Conservation (phyloP, 441 rosid genomes). For the Viola pubescens region DNA sequence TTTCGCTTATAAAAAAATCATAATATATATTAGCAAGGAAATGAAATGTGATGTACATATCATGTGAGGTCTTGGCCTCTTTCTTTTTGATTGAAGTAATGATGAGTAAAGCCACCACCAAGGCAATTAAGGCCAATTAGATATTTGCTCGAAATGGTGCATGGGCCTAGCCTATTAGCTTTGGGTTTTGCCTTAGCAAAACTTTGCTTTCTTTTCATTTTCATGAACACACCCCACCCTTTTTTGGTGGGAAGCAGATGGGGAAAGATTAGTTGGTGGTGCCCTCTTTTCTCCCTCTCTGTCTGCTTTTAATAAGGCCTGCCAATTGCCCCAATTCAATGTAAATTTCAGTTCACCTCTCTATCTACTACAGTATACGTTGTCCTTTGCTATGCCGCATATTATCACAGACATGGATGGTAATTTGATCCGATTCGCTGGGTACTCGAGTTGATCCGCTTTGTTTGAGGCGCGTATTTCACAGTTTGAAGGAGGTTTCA, state of each 20-base stretch:
- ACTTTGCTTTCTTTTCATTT: conserved; percentile 23
- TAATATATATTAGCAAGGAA: too few relatives aligned
- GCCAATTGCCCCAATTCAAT: conserved; percentile 4
- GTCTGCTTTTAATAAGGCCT: conserved; percentile 20
- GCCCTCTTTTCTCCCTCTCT: conserved; percentile 18
- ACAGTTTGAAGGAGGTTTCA: too few relatives aligned
- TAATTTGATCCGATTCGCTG: too few relatives aligned
- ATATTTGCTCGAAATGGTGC: conserved; percentile 31
- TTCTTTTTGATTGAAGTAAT: conserved; percentile 53
- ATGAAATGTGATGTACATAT: too few relatives aligned
- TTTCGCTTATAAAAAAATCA: too few relatives aligned
- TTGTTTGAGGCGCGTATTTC: too few relatives aligned
- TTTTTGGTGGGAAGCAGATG: conserved; percentile 21
- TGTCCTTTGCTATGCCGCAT: neutral
- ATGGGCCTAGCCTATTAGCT: conserved; percentile 19
- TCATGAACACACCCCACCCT: conserved; percentile 7
- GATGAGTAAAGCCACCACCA: conserved; percentile 49
- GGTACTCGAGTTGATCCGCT: too few relatives aligned
- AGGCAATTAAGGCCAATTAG: conserved; percentile 20
- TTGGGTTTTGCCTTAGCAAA: conserved; percentile 19
- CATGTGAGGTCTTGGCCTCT: conserved; percentile 14
- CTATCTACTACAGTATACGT: neutral
- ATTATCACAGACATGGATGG: too few relatives aligned
- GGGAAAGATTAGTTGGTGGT: conserved; percentile 18
- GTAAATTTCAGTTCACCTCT: neutral